phyloP scores from a whole-genome alignment of 164 flowering plant genomes.

The Saururus chinensis region DNA sequence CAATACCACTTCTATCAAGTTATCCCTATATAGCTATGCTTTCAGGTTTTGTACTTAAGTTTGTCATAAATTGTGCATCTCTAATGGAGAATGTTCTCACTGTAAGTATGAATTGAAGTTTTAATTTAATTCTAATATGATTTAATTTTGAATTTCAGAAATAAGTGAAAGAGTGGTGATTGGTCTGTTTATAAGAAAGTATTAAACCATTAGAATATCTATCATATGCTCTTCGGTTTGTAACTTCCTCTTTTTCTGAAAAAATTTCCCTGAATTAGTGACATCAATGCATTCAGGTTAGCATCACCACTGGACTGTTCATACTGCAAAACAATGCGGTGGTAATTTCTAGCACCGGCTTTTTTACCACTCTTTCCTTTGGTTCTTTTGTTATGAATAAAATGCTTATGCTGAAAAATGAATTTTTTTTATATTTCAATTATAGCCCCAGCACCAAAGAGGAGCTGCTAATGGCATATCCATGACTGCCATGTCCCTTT shows the following conservation, averaged over 20 bases:
- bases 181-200: no score
- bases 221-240: no score
- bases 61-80: no score
- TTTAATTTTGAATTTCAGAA: no score
- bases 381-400: background rate
- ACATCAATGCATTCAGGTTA: slow-evolving; percentile 18
- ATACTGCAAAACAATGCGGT: slow-evolving; percentile 55
- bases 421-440: background rate
- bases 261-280: no score
- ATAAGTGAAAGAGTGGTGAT: no score
- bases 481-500: slow-evolving; percentile 43
- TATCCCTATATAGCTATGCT: slow-evolving; percentile 51
- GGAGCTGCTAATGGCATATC: slow-evolving; percentile 20
- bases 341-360: slow-evolving; percentile 21
- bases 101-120: background rate
- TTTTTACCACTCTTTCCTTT: background rate
- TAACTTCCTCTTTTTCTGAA: background rate
- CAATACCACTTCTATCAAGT: slow-evolving; percentile 44
- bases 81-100: slow-evolving; percentile 33
- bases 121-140: background rate
- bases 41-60: slow-evolving; percentile 34
- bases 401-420: background rate
- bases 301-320: slow-evolving; percentile 46
- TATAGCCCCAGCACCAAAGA: slow-evolving; percentile 14
- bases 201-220: no score